A percentile compares a stretch with the other conserved stretches of the same genome.
phyloP scores from a whole-genome alignment of 768 basidiomycete genomes.

The Suillus paluster region DNA sequence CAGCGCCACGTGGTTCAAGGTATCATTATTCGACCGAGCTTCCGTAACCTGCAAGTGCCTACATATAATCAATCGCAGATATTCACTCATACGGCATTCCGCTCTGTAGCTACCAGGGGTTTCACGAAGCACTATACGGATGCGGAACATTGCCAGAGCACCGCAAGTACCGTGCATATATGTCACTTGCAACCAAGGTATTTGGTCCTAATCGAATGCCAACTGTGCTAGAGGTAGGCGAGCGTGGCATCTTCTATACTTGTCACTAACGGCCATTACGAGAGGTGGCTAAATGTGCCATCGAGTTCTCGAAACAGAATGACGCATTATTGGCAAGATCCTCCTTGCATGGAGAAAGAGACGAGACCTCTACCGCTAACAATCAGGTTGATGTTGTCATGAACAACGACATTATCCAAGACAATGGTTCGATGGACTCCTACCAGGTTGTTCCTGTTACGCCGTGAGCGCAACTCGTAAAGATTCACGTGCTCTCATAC shows the following conservation, averaged over 20 bases:
- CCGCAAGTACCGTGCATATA: constrained; percentile 1
- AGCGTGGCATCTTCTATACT: neutral
- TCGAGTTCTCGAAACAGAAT: too few relatives aligned
- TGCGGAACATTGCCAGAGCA: neutral
- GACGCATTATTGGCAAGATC: neutral
- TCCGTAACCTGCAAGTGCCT: neutral
- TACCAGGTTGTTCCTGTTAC: neutral
- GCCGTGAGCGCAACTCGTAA: neutral
- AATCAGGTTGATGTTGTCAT: too few relatives aligned
- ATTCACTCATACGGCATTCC: neutral
- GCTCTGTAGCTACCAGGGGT: neutral
- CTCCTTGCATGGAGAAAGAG: neutral
- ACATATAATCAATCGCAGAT: neutral
- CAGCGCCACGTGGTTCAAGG: neutral
- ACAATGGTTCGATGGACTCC: neutral
- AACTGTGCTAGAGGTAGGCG: neutral
- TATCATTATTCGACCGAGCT: neutral
- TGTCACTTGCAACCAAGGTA: constrained; percentile 2
- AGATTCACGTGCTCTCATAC: neutral
- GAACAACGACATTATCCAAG: neutral
- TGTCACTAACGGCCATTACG: neutral
- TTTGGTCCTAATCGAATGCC: neutral
- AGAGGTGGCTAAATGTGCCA: neutral
- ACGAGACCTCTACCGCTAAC: neutral
- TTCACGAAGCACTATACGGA: neutral